Percentiles rank a stretch among this genome's conserved stretches.
These are phyloP conservation scores for Blastomyces emzantsi DNA, from an alignment of 2,329 filamentous ascomycete species.

Conservation along the genomic window DNA sequence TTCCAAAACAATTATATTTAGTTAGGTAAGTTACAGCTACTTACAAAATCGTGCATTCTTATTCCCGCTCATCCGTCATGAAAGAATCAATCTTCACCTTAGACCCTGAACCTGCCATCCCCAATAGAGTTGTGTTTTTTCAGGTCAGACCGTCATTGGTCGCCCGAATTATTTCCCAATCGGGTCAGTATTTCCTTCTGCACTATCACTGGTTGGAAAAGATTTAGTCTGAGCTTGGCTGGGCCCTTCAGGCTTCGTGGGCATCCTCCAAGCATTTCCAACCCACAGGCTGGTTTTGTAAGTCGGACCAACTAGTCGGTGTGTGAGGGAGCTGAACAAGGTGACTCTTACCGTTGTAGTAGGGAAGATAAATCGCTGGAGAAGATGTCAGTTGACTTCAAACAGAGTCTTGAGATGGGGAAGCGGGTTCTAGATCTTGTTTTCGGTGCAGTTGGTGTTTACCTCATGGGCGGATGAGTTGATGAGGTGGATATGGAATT, in stretches of 20 bases:
- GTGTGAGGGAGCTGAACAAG: not conserved
- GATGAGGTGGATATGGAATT: not conserved
- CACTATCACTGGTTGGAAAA: constrained; percentile 6
- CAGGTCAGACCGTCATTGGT: not conserved
- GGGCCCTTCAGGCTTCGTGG: too few species aligned
- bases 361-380: not conserved
- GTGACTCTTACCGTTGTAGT: not conserved
- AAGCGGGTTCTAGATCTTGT: not conserved
- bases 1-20: not conserved
- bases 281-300: too few species aligned
- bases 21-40: not conserved
- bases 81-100: not conserved
- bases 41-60: not conserved
- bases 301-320: not conserved
- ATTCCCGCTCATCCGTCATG: not conserved
- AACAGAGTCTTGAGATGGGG: not conserved
- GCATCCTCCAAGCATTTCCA: not conserved
- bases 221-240: constrained; percentile 2
- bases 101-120: not conserved
- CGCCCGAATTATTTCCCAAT: constrained; percentile 18
- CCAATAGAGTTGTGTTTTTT: not conserved
- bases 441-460: not conserved
- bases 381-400: not conserved
- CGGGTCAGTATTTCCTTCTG: constrained; percentile 21
- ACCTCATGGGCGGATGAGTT: too few species aligned